These are phyloP conservation scores for Pythium dissimile DNA, from an alignment of 352 stramenopile genomes.

Conservation along the genomic window DNA sequence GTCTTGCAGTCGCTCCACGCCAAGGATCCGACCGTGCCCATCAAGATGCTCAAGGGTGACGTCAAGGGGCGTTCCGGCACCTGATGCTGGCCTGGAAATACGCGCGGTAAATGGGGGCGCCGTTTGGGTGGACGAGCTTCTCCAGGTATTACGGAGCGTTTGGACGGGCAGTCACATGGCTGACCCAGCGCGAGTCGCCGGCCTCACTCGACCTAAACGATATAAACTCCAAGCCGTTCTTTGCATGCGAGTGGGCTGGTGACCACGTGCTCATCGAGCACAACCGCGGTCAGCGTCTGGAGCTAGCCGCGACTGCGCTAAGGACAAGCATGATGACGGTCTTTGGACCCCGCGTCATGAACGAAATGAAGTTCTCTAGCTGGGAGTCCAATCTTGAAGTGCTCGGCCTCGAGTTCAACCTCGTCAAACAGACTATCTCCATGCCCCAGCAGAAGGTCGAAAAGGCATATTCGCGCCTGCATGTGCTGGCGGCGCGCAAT, in stretches of 20 bases:
- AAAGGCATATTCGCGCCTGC: slow-evolving; percentile 2
- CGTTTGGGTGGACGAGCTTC: not conserved
- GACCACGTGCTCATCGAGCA: slow-evolving; percentile 23
- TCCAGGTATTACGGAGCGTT: not conserved
- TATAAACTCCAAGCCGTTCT: slow-evolving; percentile 10
- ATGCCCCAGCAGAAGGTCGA: slow-evolving; percentile 22
- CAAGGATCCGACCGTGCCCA: not conserved
- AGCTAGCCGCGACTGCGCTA: slow-evolving; percentile 4
- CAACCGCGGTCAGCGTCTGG: not conserved
- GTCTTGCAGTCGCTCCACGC: no score
- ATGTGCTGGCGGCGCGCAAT: not conserved
- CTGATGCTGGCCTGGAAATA: not conserved
- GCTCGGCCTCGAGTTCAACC: slow-evolving; percentile 21
- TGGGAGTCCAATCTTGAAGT: slow-evolving; percentile 15
- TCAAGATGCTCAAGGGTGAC: not conserved
- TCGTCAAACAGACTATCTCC: not conserved
- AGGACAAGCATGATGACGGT: no score
- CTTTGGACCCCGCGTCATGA: slow-evolving; percentile 15
- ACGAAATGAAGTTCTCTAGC: slow-evolving; percentile 21
- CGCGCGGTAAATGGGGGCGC: not conserved
- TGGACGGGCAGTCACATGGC: not conserved
- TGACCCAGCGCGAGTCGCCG: not conserved
- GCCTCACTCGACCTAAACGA: not conserved
- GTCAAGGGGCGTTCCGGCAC: not conserved
- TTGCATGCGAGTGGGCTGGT: slow-evolving; percentile 24